A percentile compares a stretch with the other conserved stretches of the same genome.
phyloP scores from a whole-genome alignment of 306 rosid species.

The Cicer yamashitae region DNA sequence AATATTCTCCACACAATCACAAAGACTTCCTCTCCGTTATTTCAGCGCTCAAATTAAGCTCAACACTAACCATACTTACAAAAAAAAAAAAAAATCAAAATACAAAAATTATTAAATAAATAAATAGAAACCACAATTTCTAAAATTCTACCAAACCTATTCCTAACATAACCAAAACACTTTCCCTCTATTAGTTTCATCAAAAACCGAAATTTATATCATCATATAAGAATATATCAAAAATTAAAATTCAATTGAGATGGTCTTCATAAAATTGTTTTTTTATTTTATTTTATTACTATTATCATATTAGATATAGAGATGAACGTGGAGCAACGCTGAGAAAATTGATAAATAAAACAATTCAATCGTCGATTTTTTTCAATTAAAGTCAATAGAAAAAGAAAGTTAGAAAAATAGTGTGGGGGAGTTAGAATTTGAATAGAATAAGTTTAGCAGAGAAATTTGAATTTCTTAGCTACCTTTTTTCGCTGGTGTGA shows the following conservation, averaged over 20 bases:
- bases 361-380: not conserved
- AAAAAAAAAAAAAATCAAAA: not conserved
- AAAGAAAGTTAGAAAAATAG: not conserved
- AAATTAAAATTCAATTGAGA: not conserved
- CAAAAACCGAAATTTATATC: conserved; percentile 10
- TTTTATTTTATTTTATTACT: not conserved
- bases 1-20: conserved; percentile 67
- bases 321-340: not conserved
- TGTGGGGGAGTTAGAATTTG: not conserved
- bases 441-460: not conserved
- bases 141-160: conserved; percentile 18
- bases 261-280: not conserved
- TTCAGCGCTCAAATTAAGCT: conserved; percentile 55
- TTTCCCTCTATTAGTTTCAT: conserved; percentile 18
- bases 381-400: conserved; percentile 11
- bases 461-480: conserved; percentile 36
- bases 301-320: not conserved
- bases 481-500: conserved; percentile 47
- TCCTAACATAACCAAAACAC: conserved; percentile 22
- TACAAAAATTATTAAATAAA: not conserved
- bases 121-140: conserved; percentile 28
- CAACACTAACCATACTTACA: conserved; percentile 42
- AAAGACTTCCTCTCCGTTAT: conserved; percentile 60
- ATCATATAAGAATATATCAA: not conserved
- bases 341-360: conserved; percentile 2